Conservation (phyloP, 2,329 filamentous ascomycete genomes). For the Aspergillus sp. region DNA sequence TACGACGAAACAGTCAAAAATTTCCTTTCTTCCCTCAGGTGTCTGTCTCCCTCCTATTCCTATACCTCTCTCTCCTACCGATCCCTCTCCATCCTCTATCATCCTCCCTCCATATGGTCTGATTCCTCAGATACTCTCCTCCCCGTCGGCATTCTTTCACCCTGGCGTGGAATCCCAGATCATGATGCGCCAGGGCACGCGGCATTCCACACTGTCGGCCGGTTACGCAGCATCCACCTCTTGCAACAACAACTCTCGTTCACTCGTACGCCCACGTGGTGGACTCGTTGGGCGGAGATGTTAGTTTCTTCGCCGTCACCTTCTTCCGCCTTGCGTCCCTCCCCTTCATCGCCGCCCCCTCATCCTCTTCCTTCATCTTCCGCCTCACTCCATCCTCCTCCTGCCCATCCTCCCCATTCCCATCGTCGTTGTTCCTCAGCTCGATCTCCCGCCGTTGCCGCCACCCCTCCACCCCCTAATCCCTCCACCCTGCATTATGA, state of each 20-base stretch:
- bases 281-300: constrained; percentile 33
- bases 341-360: constrained; percentile 23
- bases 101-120: not conserved
- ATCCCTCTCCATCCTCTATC: not conserved
- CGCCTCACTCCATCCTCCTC: constrained; percentile 16
- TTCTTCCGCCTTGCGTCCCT: constrained; percentile 32
- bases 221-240: constrained; percentile 28
- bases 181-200: constrained; percentile 29
- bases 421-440: not conserved
- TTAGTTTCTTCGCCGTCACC: constrained; percentile 43
- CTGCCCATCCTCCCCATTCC: constrained; percentile 10
- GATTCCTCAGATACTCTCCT: not conserved
- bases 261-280: constrained; percentile 39
- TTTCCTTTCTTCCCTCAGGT: constrained; percentile 3
- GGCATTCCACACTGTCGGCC: constrained; percentile 15
- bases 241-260: constrained; percentile 18
- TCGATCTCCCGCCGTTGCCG: not conserved
- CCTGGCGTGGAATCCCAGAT: constrained; percentile 7
- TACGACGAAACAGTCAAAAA: not conserved
- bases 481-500: constrained; percentile 27
- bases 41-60: not conserved
- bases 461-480: constrained; percentile 6
- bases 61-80: constrained; percentile 1
- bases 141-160: not conserved
- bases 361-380: constrained; percentile 16